Percentiles rank a stretch among this genome's conserved stretches.
Conservation (phyloP, 768 basidiomycete species). For the Cantharellus cinnabarinus region DNA sequence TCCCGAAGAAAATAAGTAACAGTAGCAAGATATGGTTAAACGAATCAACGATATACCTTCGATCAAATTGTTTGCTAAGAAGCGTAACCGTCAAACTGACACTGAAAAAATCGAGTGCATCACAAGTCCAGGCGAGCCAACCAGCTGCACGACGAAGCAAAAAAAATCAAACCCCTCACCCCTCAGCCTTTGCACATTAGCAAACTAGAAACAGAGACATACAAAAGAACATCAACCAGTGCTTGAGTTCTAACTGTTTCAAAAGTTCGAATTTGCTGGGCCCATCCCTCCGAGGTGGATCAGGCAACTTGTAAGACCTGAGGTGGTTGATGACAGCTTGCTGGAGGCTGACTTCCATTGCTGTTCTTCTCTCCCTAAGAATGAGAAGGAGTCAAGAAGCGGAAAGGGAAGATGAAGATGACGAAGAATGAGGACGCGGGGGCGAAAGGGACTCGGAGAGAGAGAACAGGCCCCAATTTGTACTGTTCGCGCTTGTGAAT, state of each 20-base stretch:
- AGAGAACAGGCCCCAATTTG: no score
- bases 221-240: neutral
- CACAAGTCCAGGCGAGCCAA: slow-evolving; percentile 75
- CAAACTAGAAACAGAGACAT: neutral
- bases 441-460: no score
- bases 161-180: slow-evolving; percentile 33
- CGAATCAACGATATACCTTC: slow-evolving; percentile 23
- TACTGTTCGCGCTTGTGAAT: no score
- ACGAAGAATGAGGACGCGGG: no score
- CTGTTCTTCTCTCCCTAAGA: no score
- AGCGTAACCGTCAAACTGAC: slow-evolving; percentile 22
- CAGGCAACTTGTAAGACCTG: no score
- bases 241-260: neutral
- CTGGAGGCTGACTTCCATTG: no score
- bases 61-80: slow-evolving; percentile 11
- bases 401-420: no score
- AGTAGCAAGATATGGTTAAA: neutral
- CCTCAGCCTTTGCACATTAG: slow-evolving; percentile 13
- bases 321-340: no score
- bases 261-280: neutral
- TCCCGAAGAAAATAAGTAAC: neutral
- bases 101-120: slow-evolving; percentile 73
- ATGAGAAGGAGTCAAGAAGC: no score
- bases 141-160: slow-evolving; percentile 20
- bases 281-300: neutral